Percentiles rank a stretch among this genome's conserved stretches.
These are phyloP conservation scores for Rhizophlyctis rosea DNA, from an alignment of 192 early-diverging fungal genomes.

Conservation along the genomic window DNA sequence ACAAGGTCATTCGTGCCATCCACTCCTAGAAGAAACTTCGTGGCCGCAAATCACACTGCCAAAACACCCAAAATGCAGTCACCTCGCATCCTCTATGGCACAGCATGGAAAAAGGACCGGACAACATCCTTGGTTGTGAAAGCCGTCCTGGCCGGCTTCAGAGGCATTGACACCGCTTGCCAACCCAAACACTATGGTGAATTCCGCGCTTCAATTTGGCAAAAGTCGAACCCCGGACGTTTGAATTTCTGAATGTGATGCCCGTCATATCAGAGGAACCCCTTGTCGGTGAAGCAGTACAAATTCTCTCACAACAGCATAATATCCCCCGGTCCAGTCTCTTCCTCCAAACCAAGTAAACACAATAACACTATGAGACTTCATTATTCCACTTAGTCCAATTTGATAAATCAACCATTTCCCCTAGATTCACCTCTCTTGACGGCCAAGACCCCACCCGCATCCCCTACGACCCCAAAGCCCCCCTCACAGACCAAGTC, in stretches of 20 bases:
- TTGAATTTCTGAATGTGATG: not conserved
- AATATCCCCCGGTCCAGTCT: slow-evolving; percentile 10
- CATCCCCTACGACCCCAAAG: slow-evolving; percentile 22
- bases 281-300: slow-evolving; percentile 2
- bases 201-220: not conserved
- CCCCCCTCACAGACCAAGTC: slow-evolving; percentile 19
- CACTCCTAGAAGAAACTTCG: no score
- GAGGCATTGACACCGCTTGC: slow-evolving; percentile 30
- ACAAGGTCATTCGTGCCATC: no score
- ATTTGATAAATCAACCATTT: no score
- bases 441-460: slow-evolving; percentile 24
- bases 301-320: not conserved
- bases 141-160: slow-evolving; percentile 19
- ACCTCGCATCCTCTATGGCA: slow-evolving; percentile 21
- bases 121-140: slow-evolving; percentile 8
- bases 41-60: no score
- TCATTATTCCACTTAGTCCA: no score
- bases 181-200: slow-evolving; percentile 31
- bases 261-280: not conserved
- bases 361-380: no score
- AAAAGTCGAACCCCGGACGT: not conserved
- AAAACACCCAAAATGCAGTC: no score
- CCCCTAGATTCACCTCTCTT: slow-evolving; percentile 24
- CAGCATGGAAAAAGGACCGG: slow-evolving; percentile 29
- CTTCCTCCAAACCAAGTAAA: slow-evolving; percentile 31